Percentiles rank a stretch among this genome's conserved stretches.
Conservation (phyloP, 2,329 filamentous ascomycete species). For the Lecanicillium sp. region DNA sequence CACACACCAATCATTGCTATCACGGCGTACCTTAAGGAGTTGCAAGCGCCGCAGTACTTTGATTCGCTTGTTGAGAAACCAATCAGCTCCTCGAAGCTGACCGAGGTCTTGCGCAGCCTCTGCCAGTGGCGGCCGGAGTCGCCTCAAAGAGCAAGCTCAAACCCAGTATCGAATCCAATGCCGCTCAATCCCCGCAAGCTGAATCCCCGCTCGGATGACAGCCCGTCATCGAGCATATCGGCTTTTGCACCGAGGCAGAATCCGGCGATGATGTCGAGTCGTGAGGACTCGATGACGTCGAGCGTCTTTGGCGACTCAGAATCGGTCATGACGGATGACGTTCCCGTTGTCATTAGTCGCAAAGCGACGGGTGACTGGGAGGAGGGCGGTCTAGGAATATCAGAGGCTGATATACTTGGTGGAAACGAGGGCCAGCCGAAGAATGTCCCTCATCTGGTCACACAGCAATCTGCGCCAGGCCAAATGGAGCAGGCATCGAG, state of each 20-base stretch:
- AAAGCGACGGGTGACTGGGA: conserved; percentile 73
- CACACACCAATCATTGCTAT: conserved; percentile 94
- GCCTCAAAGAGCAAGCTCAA: conserved; percentile 33
- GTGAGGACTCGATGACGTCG: conserved; percentile 82
- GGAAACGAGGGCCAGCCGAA: conserved; percentile 27
- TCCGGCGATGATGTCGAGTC: conserved; percentile 72
- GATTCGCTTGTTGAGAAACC: conserved; percentile 95
- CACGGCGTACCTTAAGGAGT: conserved; percentile 94
- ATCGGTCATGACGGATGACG: conserved; percentile 68
- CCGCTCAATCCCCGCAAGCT: conserved; percentile 60
- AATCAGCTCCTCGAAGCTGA: conserved; percentile 84
- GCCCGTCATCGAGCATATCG: conserved; percentile 74
- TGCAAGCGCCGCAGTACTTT: conserved; percentile 92
- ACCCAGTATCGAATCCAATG: conserved; percentile 48
- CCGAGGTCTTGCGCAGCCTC: conserved; percentile 76
- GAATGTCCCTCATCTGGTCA: conserved; percentile 45
- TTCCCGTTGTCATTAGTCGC: conserved; percentile 66
- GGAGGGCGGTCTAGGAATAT: conserved; percentile 71
- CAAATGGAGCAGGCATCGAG: conserved; percentile 49
- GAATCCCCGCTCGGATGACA: conserved; percentile 62
- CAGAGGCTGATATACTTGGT: conserved; percentile 45
- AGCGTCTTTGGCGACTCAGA: conserved; percentile 85
- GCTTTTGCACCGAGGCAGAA: conserved; percentile 61
- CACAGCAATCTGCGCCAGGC: conserved; percentile 57
- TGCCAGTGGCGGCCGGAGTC: conserved; percentile 88